Conservation (phyloP, 805 yeast genomes). For the Candida koratica region DNA sequence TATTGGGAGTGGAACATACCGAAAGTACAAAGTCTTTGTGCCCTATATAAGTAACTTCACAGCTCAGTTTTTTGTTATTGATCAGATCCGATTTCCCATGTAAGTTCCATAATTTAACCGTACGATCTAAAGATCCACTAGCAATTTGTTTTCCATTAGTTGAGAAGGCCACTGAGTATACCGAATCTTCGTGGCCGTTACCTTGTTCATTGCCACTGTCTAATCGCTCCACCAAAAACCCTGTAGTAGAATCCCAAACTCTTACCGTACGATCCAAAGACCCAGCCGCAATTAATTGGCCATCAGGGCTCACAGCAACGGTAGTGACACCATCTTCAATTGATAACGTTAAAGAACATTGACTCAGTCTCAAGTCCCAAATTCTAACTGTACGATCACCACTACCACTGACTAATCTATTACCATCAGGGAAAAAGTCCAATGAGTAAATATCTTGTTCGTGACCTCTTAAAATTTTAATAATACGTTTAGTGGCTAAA, state of each 20-base stretch:
- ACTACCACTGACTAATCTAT: conserved; percentile 88
- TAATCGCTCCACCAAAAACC: conserved; percentile 84
- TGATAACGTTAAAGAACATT: conserved; percentile 80
- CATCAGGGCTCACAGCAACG: conserved; percentile 95
- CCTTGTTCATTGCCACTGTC: conserved; percentile 85
- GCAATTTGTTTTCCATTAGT: conserved; percentile 89
- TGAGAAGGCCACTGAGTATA: conserved; percentile 90
- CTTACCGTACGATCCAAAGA: conserved; percentile 92
- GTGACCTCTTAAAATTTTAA: conserved; percentile 85
- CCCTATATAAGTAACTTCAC: conserved; percentile 91
- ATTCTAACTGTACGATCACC: conserved; percentile 96
- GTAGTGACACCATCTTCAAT: conserved; percentile 98
- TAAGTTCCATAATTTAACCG: conserved; percentile 93
- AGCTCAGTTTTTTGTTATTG: conserved; percentile 44
- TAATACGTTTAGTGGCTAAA: conserved; percentile 75
- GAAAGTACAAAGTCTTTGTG: conserved; percentile 94
- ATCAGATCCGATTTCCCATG: conserved; percentile 44
- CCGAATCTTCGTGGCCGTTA: conserved; percentile 95
- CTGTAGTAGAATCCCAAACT: conserved; percentile 94
- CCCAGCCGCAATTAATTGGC: conserved; percentile 92
- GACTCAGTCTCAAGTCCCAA: conserved; percentile 91
- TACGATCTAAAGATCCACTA: conserved; percentile 91
- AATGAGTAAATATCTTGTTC: conserved; percentile 96
- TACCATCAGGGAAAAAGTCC: conserved; percentile 92
- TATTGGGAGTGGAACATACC: conserved; percentile 91